Percentiles rank a stretch among this genome's conserved stretches.
Evolutionary conservation across 441 rosid genomes (phyloP).

Genomic region (Populus hybrid): DNA sequence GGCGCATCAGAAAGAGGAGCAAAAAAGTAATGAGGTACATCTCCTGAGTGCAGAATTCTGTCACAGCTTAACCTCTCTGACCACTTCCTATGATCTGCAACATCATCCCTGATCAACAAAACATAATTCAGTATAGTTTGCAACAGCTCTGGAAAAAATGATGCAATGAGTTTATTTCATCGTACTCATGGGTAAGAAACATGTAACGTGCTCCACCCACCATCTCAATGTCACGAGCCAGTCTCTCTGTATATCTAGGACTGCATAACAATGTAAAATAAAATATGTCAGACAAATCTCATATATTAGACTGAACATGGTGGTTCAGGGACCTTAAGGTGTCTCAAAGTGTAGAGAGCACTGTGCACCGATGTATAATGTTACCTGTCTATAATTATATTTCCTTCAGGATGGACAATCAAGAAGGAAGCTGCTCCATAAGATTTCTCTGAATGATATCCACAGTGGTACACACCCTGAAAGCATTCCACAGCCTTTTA

Average conservation of each 20-base stretch:
- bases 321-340: not conserved
- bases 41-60: slow-evolving; percentile 54
- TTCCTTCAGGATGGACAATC: slow-evolving; percentile 55
- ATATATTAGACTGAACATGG: not conserved
- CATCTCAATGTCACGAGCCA: slow-evolving; percentile 43
- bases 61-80: slow-evolving; percentile 41
- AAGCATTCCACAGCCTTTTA: slow-evolving; percentile 10
- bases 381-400: slow-evolving; percentile 63
- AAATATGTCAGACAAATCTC: not conserved
- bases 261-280: slow-evolving; percentile 30
- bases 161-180: not conserved
- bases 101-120: slow-evolving; percentile 51
- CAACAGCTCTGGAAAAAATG: not conserved
- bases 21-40: slow-evolving; percentile 29
- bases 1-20: not conserved
- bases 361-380: not conserved
- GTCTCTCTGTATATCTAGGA: slow-evolving; percentile 52
- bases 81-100: slow-evolving; percentile 71
- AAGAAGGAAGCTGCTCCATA: slow-evolving; percentile 59
- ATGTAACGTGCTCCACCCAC: slow-evolving; percentile 56
- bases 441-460: slow-evolving; percentile 65
- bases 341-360: not conserved
- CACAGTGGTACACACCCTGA: slow-evolving; percentile 68
- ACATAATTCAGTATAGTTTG: slow-evolving; percentile 13
- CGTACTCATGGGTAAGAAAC: slow-evolving; percentile 64